A percentile compares a stretch with the other conserved stretches of the same genome.
Evolutionary conservation across 306 rosid genomes (phyloP).

Genomic region (Trifolium fragiferum): DNA sequence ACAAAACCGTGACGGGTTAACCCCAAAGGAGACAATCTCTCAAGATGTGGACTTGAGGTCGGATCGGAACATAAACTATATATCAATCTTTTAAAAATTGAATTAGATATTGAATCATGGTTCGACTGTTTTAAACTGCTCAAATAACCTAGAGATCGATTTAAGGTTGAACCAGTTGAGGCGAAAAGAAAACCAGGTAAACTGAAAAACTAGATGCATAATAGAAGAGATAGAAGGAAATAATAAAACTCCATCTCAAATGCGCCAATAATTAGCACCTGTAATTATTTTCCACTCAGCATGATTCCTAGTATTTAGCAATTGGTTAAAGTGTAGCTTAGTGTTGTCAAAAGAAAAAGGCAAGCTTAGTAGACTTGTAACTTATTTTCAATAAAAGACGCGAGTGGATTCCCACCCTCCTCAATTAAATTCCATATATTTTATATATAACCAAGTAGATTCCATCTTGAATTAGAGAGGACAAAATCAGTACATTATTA

Average conservation of each 20-base stretch:
- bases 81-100: not conserved
- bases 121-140: not conserved
- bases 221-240: constrained; percentile 37
- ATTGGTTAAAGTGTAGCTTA: constrained; percentile 16
- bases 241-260: constrained; percentile 21
- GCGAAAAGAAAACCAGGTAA: constrained; percentile 9
- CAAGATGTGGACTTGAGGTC: too few relatives aligned
- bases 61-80: not conserved
- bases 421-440: not conserved
- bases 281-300: constrained; percentile 10
- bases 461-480: not conserved
- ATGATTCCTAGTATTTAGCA: constrained; percentile 24
- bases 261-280: constrained; percentile 25
- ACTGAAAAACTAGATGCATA: constrained; percentile 7
- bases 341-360: constrained; percentile 12
- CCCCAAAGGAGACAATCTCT: too few relatives aligned
- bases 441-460: not conserved
- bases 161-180: not conserved
- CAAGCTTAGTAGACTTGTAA: constrained; percentile 3
- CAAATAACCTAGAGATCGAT: not conserved
- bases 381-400: constrained; percentile 6
- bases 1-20: too few relatives aligned
- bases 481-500: not conserved
- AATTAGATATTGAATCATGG: not conserved
- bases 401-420: constrained; percentile 16